phyloP scores from a whole-genome alignment of 768 basidiomycete genomes.

The Rhizopogon vinicolor region DNA sequence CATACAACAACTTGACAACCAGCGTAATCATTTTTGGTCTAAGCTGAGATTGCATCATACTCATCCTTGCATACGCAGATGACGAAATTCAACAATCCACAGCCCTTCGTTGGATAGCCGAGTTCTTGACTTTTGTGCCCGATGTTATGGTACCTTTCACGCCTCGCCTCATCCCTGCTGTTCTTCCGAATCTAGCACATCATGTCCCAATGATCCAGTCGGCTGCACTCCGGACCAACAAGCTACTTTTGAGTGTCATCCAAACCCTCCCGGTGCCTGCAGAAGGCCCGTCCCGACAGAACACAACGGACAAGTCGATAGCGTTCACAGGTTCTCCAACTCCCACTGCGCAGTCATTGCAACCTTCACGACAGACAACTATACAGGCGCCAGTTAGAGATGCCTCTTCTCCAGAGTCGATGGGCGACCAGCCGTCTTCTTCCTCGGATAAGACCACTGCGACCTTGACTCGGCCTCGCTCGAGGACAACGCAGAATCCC shows the following conservation, averaged over 20 bases:
- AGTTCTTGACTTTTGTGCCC: slow-evolving; percentile 82
- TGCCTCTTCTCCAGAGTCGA: slow-evolving; percentile 41
- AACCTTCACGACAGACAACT: slow-evolving; percentile 47
- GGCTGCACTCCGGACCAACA: slow-evolving; percentile 84
- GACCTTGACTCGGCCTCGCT: slow-evolving; percentile 27
- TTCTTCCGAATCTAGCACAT: slow-evolving; percentile 92
- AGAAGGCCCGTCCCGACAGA: slow-evolving; percentile 33
- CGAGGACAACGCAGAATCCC: slow-evolving; percentile 15
- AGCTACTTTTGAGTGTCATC: slow-evolving; percentile 78
- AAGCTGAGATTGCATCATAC: background rate
- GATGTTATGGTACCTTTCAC: slow-evolving; percentile 95
- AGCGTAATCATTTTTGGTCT: slow-evolving; percentile 52
- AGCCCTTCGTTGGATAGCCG: slow-evolving; percentile 89
- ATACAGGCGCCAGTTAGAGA: slow-evolving; percentile 44
- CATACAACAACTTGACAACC: slow-evolving; percentile 77
- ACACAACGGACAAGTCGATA: slow-evolving; percentile 28
- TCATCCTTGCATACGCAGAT: slow-evolving; percentile 34
- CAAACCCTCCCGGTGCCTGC: slow-evolving; percentile 76
- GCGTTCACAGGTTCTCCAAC: slow-evolving; percentile 52
- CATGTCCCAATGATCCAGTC: slow-evolving; percentile 85
- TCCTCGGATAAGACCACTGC: slow-evolving; percentile 35
- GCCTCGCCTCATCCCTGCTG: slow-evolving; percentile 86
- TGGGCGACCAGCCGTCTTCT: slow-evolving; percentile 24
- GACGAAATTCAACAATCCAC: slow-evolving; percentile 94
- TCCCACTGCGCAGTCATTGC: slow-evolving; percentile 30